phyloP scores from a whole-genome alignment of 257 asterid species.

The Solanum stenotomum region DNA sequence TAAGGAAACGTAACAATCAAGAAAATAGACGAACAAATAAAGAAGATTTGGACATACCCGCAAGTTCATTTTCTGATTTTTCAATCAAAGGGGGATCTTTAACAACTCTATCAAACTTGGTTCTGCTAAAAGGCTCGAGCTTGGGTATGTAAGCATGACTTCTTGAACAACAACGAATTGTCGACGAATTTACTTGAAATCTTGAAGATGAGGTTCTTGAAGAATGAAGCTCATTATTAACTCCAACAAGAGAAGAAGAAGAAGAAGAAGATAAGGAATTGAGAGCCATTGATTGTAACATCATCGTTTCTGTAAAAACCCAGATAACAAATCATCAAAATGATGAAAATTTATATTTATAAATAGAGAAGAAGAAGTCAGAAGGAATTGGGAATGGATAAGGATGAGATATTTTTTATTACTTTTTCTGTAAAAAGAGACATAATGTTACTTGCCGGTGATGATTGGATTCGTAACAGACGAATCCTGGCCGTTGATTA shows the following conservation, averaged over 20 bases:
- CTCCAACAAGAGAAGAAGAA: constrained; percentile 17
- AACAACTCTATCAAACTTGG: constrained; percentile 51
- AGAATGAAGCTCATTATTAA: constrained; percentile 10
- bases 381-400: constrained; percentile 30
- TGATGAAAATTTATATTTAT: neutral
- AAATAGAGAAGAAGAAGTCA: neutral
- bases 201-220: constrained; percentile 15
- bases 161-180: constrained; percentile 49
- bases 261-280: constrained; percentile 20
- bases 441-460: neutral
- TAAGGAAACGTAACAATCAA: neutral
- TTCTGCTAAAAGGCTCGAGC: constrained; percentile 88
- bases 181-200: constrained; percentile 4
- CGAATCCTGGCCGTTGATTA: constrained; percentile 14
- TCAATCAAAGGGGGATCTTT: constrained; percentile 85
- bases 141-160: constrained; percentile 46
- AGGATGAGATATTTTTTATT: constrained; percentile 37
- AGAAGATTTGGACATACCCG: constrained; percentile 35
- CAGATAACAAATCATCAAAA: neutral
- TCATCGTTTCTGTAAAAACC: constrained; percentile 4
- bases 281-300: constrained; percentile 37
- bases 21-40: neutral
- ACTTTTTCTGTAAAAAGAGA: neutral
- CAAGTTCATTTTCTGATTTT: constrained; percentile 60
- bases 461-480: neutral